Base-by-base conservation (phyloP, 805 yeast species). In the Myxozyma vanderwaltii region DNA sequence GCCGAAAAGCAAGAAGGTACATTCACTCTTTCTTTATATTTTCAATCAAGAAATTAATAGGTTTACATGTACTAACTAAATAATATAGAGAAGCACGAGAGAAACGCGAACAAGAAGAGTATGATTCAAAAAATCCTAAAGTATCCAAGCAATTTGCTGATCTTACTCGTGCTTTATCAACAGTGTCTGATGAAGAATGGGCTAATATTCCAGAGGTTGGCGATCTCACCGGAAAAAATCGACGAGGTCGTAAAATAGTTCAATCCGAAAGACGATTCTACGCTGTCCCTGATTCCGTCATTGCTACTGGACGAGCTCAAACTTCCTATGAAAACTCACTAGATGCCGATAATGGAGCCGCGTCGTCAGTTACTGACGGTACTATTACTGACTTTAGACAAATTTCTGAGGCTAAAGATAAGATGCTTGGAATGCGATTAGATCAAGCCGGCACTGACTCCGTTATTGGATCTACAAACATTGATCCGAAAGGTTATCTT, bases 191-290 rank as follows among this genome's bases (percentile, higher is more conserved):
- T 21, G 87, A 82, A 2, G 86, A 91, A 68, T 92, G 99, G 99
- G 78, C 81, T 3, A 79, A 77, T 61, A 69, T 92, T 2, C 98
- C 98, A 0, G 96, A 90, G 63, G 94, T 89, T 1, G 88, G 90
- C 0, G 98, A 92, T 72, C 76, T 89, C 68, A 94, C 99, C 0
- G 80, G 84, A 68, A 77, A 83, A 58, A 90, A 90, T 72, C 89
- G 91, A 66, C 75, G 98, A 56, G 75, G 81, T 50, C 76, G 96
- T 54, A 71, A 83, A 45, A 78, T 84, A 54, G 81, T 82, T 48
- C 65, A 61, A 43, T 79, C 77, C 65, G 82, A 82, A 58, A 84
- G 85, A 63, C 75, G 96, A 60, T 82, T 81, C 43, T 92, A 90
- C 70, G 90, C 96, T 8, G 88, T 88, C 1, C 94, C 96, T 0